Evolutionary conservation across 129 eudicot genomes (phyloP), one percentile per base, ranked within the genome.

Genomic region (Ambrosia trifida): DNA sequence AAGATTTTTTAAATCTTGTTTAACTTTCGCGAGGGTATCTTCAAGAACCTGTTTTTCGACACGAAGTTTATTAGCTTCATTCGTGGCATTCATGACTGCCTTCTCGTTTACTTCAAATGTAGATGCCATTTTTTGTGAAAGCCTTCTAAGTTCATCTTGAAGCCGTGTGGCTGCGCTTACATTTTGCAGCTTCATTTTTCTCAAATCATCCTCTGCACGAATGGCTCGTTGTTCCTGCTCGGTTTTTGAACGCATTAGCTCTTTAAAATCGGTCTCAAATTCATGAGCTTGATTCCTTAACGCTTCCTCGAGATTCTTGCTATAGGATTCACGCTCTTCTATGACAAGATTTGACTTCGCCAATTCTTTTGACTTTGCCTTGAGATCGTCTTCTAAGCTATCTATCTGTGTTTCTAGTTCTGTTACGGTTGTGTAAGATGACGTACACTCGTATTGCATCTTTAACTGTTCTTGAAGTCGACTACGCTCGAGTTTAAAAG

Each of bases 211-310:
- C 60, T 95, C 97, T 18, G 97, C 96, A 40, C 35, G 73, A 76
- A 88, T 84, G 1, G 88, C 96, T 78, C 91, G 74, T 62, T 90
- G 83, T 78, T 95, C 97, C 78, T 86, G 88, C 72, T 95, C 91
- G 7, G 83, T 84, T 80, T 90, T 95, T 16, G 81, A 85, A 20
- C 67, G 65, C 11, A 72, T 72, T 60, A 94, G 74, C 16, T 78
- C 79, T 61, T 79, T 93, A 40, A 89, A 79, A 83, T 89, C 89
- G 61, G 72, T 83, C 83, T 94, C 93, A 75, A 87, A 85, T 5
- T 70, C 87, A 30, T 63, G 90, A 5, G 82, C 85, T 69, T 89
- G 96, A 69, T 81, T 81, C 67, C 85, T 95, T 40, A 91, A 56
- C 47, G 86, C 96, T 77, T 88, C 84, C 77, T 91, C 97, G 32